Percentiles rank a stretch among this genome's conserved stretches.
Conservation (phyloP, 2,329 filamentous ascomycete genomes). For the Rutstroemia sp. region DNA sequence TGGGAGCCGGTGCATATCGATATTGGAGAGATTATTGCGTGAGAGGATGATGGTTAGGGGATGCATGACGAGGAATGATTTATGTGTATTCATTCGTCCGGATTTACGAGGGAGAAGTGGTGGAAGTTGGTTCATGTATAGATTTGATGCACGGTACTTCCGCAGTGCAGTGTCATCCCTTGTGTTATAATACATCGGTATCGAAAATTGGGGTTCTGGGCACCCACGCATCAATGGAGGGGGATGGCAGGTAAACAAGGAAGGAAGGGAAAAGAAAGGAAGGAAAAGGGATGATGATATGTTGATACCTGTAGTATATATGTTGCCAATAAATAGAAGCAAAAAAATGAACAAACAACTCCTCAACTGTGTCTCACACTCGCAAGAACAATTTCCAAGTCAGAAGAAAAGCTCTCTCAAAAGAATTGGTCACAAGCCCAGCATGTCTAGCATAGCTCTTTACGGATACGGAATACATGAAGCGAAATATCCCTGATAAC, state of each 20-base stretch:
- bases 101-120: not conserved
- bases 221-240: not conserved
- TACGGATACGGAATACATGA: no score
- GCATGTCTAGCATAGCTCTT: no score
- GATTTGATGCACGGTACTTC: not conserved
- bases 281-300: conserved; percentile 12
- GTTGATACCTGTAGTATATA: conserved; percentile 25
- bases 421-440: no score
- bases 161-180: not conserved
- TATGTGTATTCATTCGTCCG: not conserved
- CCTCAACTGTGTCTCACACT: not conserved
- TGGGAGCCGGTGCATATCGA: conserved; percentile 52
- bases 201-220: not conserved
- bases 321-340: conserved; percentile 11
- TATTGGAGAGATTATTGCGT: conserved; percentile 44
- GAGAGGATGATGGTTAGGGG: not conserved
- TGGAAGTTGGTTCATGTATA: not conserved
- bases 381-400: no score
- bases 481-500: no score
- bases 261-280: not conserved
- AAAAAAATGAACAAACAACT: not conserved
- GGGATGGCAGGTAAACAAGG: not conserved
- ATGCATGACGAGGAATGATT: not conserved
- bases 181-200: not conserved
- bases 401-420: no score